Evolutionary conservation across 345 rosid species (phyloP), one percentile per base, ranked within the genome.

Genomic region (Cardamine resedifolia): DNA sequence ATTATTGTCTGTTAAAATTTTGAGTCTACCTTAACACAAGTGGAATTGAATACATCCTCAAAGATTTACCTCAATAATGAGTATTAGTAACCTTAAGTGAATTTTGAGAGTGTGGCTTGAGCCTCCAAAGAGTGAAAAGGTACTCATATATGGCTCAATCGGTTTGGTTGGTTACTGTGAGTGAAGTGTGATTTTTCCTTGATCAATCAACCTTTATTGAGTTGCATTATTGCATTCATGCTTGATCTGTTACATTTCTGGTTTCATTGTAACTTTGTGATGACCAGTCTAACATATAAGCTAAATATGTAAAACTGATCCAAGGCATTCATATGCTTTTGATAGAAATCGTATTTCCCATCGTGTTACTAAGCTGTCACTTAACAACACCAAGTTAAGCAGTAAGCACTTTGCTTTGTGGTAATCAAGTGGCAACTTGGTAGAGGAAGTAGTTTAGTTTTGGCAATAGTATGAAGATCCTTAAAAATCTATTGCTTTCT

Each of bases 211-310:
- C 18, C 14, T 48, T 41, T 43, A 3, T 55, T 55, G 45, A 62
- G 49, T 51, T 61, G 34, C 53, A 16, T 48, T 49, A 33, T 57
- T 58, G 58, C 56, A 20, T 52, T 61, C 23, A 63, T 69, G 53
- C 52, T 62, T 33, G 5, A 7, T 62, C 66, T 62, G 74, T 68
- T 28, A 45, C 34, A 76, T 30, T 18, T n/a, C 12, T 23, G n/a
- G 24, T 33, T 38, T 14, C 2, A 41, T 0, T 33, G 77, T 4
- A 31, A 52, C 34, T 45, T 39, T 75, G 18, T 61, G 48, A 16
- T 75, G 63, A 36, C 30, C 21, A 6, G 23, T 75, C 21, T 51
- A 51, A 68, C 6, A 39, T 16, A 6, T 36, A 6, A 23, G 47
- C 3, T 27, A 2, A 9, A 1, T 31, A 26, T 47, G 3, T 14